Evolutionary conservation across 495 filamentous ascomycete species (phyloP), one percentile per base, ranked within the genome.

Genomic region (Tuber indicum): DNA sequence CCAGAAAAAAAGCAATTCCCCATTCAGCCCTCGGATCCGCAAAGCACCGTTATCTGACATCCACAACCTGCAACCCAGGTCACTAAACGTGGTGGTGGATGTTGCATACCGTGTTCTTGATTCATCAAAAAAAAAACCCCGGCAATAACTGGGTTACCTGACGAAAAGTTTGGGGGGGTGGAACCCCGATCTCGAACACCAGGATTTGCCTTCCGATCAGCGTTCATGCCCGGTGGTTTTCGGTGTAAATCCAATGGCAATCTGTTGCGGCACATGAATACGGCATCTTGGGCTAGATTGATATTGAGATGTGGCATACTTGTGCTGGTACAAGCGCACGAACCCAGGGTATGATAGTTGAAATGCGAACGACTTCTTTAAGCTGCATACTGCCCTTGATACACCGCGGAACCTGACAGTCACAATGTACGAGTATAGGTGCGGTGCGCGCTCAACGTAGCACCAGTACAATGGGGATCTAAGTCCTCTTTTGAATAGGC

Each of bases 231-330:
- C 9, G 23, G 12, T 66, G 32, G 58, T 36, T 66, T 32, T 36
- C 58, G 26, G 26, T 66, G 58, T 36, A 32, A 66, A 66, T 66
- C 32, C 58, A 0, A 36, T 36, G 36, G 6, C 58, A 36, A 3
- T 66, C 36, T 26, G 58, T 36, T 36, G 58, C 58, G 58, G 58
- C 16, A 66, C 26, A 36, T 66, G 58, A 19, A 32, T 66, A 32
- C 26, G 58, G 58, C 32, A 66, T 66, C 58, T 26, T 36, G 26
- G 58, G 58, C 58, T 36, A 14, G 58, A 66, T 66, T 36, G 58
- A 66, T 66, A 66, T 66, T 26, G 58, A 66, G 58, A 66, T 66
- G 26, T 66, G 58, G 58, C 58, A 66, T 19, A 32, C 58, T 66
- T 66, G 58, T 66, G 8, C 58, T 26, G 58, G 58, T 36, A 66